Base-by-base conservation (phyloP, 257 asterid genomes). In the Rauvolfia tetraphylla region DNA sequence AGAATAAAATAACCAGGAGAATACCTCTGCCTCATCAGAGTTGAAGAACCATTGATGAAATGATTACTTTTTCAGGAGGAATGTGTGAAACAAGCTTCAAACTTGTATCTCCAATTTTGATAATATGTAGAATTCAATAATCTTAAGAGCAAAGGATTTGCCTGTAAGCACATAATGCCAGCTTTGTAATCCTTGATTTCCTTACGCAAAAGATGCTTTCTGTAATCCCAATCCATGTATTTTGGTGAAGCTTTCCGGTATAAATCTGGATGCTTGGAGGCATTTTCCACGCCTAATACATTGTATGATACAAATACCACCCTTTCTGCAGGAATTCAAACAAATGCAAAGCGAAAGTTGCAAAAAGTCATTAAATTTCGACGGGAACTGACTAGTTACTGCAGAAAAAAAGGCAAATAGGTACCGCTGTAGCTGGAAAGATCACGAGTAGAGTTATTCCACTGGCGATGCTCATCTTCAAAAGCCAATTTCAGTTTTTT, bases 141-240 rank as follows among this genome's bases (percentile, higher is more conserved):
- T 33, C 29, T 49, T 38, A 80, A 75, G 75, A 78, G 42, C 54
- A 31, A n/a, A 69, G 57, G 78, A 75, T 83, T 75, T 83, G 81
- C 98, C 93, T 93, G 98, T 61, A 91, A 89, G 83, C 98, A 90
- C 76, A 90, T 68, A 74, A 93, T 84, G 79, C 90, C 87, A 5
- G 96, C 86, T 76, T 81, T 80, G 85, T 93, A 93, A 25, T 76
- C 74, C 76, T 73, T 84, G 79, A 93, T 80, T 84, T 93, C 98
- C 84, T 83, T 65, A 49, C 84, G 80, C 57, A 93, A 63, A 54
- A 88, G 79, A 79, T 73, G 85, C 87, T 89, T 91, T 51, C 98
- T 85, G 73, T 86, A 84, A 42, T 85, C 86, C 98, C 98, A 93
- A 72, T 88, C 89, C 85, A 93, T 80, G 74, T 82, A 82, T 44